Conservation (phyloP, 2,329 filamentous ascomycete genomes). For the Phialophora tarda region DNA sequence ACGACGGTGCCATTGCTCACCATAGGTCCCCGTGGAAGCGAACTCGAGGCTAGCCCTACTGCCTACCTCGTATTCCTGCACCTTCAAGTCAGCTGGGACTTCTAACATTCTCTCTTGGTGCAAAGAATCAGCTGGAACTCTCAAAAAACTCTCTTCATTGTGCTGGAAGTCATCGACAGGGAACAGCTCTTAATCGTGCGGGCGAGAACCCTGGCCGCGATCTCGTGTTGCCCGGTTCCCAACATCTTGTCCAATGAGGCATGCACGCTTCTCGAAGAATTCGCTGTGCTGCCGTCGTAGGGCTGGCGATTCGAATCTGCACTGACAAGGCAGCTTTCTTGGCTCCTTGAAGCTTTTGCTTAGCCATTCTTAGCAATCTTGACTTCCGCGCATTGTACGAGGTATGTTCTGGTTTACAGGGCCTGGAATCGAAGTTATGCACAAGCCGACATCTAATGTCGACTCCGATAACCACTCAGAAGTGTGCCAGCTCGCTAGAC, state of each 20-base stretch:
- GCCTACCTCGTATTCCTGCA: not conserved
- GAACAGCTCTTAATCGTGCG: not conserved
- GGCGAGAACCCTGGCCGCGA: not conserved
- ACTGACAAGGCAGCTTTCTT: not conserved
- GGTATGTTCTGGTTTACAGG: not conserved
- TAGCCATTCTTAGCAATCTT: constrained; percentile 7
- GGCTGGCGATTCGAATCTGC: not conserved
- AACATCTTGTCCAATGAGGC: not conserved
- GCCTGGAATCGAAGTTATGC: not conserved
- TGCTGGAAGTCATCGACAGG: not conserved
- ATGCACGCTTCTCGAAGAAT: not conserved
- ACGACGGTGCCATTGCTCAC: not conserved
- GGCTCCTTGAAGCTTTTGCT: constrained; percentile 4
- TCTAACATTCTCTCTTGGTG: not conserved
- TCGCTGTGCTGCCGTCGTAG: not conserved
- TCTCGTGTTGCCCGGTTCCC: not conserved
- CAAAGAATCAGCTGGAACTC: not conserved
- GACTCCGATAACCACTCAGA: not conserved
- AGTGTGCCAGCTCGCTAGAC: not conserved
- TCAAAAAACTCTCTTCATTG: not conserved
- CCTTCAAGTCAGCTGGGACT: constrained; percentile 1
- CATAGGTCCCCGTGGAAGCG: not conserved
- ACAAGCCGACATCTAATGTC: not conserved
- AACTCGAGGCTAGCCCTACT: constrained; percentile 1
- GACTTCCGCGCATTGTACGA: not conserved